Base-by-base conservation (phyloP, 2,329 filamentous ascomycete species). In the Fusarium graminum region DNA sequence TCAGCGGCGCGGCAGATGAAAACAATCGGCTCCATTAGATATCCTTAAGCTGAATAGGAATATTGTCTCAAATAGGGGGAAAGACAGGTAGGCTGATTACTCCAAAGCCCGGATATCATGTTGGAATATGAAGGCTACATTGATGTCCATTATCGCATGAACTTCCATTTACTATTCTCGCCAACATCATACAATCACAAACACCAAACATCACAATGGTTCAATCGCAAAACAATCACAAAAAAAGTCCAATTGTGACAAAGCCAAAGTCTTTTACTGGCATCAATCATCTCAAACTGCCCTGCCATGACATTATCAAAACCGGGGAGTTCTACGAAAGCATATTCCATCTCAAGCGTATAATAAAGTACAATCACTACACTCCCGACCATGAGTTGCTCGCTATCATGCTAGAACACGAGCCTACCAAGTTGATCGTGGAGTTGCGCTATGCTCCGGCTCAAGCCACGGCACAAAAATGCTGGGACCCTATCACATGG, bases 401-500 rank as follows among this genome's bases (percentile, higher is more conserved):
- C 16, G 47, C 47, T 4, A 32, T 51, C 8, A 51, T 51, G 47
- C 16, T 51, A 7, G 16, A 26, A 12, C 47, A 51, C 13, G 16
- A 51, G 14, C 47, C 47, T 3, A 51, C 47, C 7, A 42, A 32
- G 1, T 28, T 51, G 2, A 51, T 51, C 19, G 30, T 51, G 0
- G 47, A 51, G 14, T 19, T 51, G 4, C 47, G 38, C 4, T 17
- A 51, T 8, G 47, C 32, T 10, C 26, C 47, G 3, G 17, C 7
- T 2, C 38, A 51, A 3, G 47, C 38, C 2, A 2, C 14, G 17
- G 28, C 28, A 1, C 47, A 51, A 12, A 32, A 51, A 9, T 28
- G 47, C 16, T 51, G 47, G 47, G 47, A 51, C 25, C 47, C 47
- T 10, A 41, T 51, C 2, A 51, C 47, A 2, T 51, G 47, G 47